Base-by-base conservation (phyloP, 176 grass and related monocot species). In the Urochloa ruziziensis region DNA sequence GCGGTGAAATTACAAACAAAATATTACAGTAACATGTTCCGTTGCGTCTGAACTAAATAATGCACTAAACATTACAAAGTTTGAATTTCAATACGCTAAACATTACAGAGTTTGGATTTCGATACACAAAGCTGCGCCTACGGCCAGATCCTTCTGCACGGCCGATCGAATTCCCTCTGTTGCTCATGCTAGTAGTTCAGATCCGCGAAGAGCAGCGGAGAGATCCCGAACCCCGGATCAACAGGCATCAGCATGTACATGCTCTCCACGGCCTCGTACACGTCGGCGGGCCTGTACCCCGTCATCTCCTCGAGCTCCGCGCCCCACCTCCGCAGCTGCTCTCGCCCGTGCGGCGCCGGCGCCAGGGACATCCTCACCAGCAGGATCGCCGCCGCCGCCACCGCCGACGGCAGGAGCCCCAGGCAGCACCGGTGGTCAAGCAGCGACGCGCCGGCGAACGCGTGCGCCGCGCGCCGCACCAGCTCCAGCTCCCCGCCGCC, bases 381-480 rank as follows among this genome's bases (percentile, higher is more conserved):
- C 36, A 60, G 42, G 57, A 62, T 62, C 24, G 57, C 37, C 24
- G 75, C n/a, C 57, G 75, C 74, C 7, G 62, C 78, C 62, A 80
- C 78, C 6, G 34, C 29, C 21, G 62, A 80, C 62, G 78, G 62
- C 46, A 37, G 62, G 48, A 40, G 36, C 47, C 25, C 0, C 15
- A 81, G n/a, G 78, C 44, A 81, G 30, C 33, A n/a, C n/a, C n/a
- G 21, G 33, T 81, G 66, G 78, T 42, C 24, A 9, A 40, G 2
- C 63, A 75, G 59, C 16, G 59, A 66, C 59, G 5, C 0, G 32
- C 63, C 70, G 4, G 59, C 70, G 23, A 83, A 0, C 21, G 0
- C 0, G 14, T 27, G 56, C 69, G 58, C 81, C 81, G 27, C 0
- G 21, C 15, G 57, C 43, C 1, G 69, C 21, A n/a, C n/a, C n/a